Base-by-base conservation (phyloP, 148 eudicot species). In the Rhododendron vialii region DNA sequence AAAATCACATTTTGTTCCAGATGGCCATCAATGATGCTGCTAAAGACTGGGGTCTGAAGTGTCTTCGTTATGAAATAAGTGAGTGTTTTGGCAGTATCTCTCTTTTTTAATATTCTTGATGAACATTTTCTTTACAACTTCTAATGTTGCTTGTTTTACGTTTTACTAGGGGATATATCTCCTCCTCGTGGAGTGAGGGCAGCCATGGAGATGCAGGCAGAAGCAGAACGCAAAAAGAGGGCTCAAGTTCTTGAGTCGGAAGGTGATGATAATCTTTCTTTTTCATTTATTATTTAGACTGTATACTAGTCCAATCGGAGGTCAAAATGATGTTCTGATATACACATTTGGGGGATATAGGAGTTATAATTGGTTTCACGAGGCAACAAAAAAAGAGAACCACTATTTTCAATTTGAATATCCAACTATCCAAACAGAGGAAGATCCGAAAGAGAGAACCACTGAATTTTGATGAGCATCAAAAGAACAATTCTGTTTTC, bases 201-300 rank as follows among this genome's bases (percentile, higher is more conserved):
- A 65, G 96, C 98, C 75, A 98, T 98, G 99, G 99, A 94, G 87
- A 93, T 94, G 98, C 99, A 95, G 89, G 99, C 98, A 78, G 99
- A 98, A 91, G 99, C 99, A n/a, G 99, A 98, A 82, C 94, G 98
- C 84, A 95, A 91, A 89, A 98, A 89, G 90, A 94, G 99, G 92
- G 99, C 99, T 78, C 94, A 86, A 87, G 89, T 98, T 80, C 91
- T 95, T 85, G 98, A 94, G 89, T 96, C 99, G 45, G 99, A 98
- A 94, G 99, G 99, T 97, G 80, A 57, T 87, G 74, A 26, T 24
- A 18, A 5, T 47, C 36, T 30, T 85, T 74, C 20, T 38, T 41
- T 20, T 5, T 55, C 12, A 9, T 12, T 24, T 4, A 22, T 41
- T 45, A 26, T 22, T 48, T 20, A 14, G 67, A 47, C 28, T 0